Evolutionary conservation across 192 early-diverging fungal species (phyloP), one percentile per base, ranked within the genome.

Genomic region (Backusella tarrabulga): DNA sequence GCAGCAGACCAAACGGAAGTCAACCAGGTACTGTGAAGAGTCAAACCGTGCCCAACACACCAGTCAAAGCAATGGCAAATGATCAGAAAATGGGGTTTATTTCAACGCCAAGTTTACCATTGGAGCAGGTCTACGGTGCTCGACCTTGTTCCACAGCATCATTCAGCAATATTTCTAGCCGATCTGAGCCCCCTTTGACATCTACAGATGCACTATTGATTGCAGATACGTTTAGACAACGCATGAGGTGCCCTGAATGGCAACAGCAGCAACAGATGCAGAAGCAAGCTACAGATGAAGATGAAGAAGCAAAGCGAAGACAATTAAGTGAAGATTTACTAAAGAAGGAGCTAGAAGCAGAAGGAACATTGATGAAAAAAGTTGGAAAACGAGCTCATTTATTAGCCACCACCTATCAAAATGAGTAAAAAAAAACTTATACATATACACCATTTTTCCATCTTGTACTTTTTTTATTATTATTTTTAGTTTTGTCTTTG

Each of bases 231-330:
- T 83, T 83, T 56, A 38, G 81, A 26, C 78, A 79, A 12, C 63
- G 67, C 29, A 79, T 83, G 81, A 78, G 81, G 36, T 71, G 77
- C 34, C 81, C 81, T 11, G 77, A 79, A 38, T 83, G 81, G 81
- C 69, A 66, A 14, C 75, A 77, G 36, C 75, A 77, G 36, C 35
- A 77, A 42, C 40, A 66, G 67, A 29, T 56, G 50, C 56, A 63
- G 56, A 63, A 26, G 26, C 56, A 63, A 29, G 56, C 21, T 12
- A 29, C 23, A 21, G 56, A 63, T 29, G 63, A 73, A 23, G 32
- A 69, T 44, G 78, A 79, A 12, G 78, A 71, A 21, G 44, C 52
- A n/a, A 60, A 73, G 38, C 56, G 75, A 44, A 63, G 71, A 40
- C 70, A 67, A 36, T 38, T 73, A 15, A 76, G 79, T n/a, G 71